phyloP scores from a whole-genome alignment of 257 asterid genomes.

The Nyctanthes arbortristis region DNA sequence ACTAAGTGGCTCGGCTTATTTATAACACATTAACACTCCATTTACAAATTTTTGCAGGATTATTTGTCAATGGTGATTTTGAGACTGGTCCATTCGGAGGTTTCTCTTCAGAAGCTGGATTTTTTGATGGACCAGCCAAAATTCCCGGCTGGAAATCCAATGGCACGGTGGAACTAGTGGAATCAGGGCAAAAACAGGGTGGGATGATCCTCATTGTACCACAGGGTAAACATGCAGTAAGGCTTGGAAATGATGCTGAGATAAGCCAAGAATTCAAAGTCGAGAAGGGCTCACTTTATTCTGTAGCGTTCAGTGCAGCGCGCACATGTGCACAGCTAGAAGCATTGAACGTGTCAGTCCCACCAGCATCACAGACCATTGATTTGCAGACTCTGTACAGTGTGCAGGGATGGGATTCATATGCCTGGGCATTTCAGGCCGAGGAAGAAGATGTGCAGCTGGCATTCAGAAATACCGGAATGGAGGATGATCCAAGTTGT shows the following conservation, averaged over 20 bases:
- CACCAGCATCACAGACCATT: conserved; percentile 80
- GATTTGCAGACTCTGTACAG: conserved; percentile 86
- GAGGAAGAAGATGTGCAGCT: conserved; percentile 52
- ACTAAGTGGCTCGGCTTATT: too few species aligned
- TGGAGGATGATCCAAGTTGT: conserved; percentile 98
- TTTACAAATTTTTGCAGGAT: conserved; percentile 40
- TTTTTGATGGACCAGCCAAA: conserved; percentile 49
- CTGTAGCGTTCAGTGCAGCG: conserved; percentile 91
- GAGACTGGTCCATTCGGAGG: conserved; percentile 86
- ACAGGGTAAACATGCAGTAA: conserved; percentile 75
- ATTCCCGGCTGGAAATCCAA: conserved; percentile 83
- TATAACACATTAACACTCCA: not conserved
- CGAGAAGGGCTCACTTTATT: conserved; percentile 74
- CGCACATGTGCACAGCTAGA: conserved; percentile 98
- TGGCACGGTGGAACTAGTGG: conserved; percentile 82
- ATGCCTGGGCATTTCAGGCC: conserved; percentile 87
- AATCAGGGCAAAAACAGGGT: conserved; percentile 86
- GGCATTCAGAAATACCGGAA: conserved; percentile 78
- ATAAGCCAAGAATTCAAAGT: conserved; percentile 74
- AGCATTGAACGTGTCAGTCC: conserved; percentile 86
- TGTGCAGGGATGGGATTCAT: conserved; percentile 93
- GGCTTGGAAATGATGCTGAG: conserved; percentile 94
- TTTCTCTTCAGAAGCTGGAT: conserved; percentile 42
- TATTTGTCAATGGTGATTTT: conserved; percentile 80
- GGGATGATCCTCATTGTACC: conserved; percentile 98